A percentile compares a stretch with the other conserved stretches of the same genome.
phyloP scores from a whole-genome alignment of 805 yeast genomes.

The Tetrapisispora iriomotensis region DNA sequence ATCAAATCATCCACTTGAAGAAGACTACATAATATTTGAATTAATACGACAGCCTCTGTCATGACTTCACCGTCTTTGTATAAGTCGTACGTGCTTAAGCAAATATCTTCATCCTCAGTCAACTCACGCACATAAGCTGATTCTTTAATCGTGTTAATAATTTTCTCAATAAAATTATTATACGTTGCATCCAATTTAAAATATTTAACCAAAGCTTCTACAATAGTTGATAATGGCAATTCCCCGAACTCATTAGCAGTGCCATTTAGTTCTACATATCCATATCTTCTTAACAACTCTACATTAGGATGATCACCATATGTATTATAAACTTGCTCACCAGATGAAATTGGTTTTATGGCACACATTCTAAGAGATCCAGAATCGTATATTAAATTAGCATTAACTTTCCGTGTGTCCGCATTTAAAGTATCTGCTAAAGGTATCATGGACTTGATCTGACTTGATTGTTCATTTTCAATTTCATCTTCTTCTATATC shows the following conservation, averaged over 20 bases:
- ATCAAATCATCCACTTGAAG: conserved; percentile 22
- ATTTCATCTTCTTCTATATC: conserved; percentile 31
- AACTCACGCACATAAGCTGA: conserved; percentile 30
- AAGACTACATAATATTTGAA: conserved; percentile 42
- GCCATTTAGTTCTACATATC: conserved; percentile 71
- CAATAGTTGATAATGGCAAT: conserved; percentile 35
- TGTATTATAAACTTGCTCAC: conserved; percentile 75
- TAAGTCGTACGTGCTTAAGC: conserved; percentile 54
- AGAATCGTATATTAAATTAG: conserved; percentile 46
- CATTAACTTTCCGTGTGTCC: conserved; percentile 68
- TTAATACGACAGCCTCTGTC: conserved; percentile 46
- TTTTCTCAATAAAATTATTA: conserved; percentile 26
- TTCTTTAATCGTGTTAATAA: conserved; percentile 26
- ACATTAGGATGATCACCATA: conserved; percentile 88
- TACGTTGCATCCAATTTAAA: conserved; percentile 15
- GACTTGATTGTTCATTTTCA: too few relatives aligned
- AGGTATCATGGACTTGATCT: conserved; percentile 82
- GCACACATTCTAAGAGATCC: conserved; percentile 62
- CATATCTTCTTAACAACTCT: conserved; percentile 85
- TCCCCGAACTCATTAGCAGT: conserved; percentile 79
- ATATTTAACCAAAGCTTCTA: conserved; percentile 26
- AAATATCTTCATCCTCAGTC: conserved; percentile 30
- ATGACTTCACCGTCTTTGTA: conserved; percentile 46
- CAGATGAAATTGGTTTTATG: conserved; percentile 45
- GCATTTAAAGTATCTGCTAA: conserved; percentile 87